A percentile compares a stretch with the other conserved stretches of the same genome.
These are phyloP conservation scores for Colletotrichum eremochloae DNA, from an alignment of 2,329 filamentous ascomycete species.

Conservation along the genomic window DNA sequence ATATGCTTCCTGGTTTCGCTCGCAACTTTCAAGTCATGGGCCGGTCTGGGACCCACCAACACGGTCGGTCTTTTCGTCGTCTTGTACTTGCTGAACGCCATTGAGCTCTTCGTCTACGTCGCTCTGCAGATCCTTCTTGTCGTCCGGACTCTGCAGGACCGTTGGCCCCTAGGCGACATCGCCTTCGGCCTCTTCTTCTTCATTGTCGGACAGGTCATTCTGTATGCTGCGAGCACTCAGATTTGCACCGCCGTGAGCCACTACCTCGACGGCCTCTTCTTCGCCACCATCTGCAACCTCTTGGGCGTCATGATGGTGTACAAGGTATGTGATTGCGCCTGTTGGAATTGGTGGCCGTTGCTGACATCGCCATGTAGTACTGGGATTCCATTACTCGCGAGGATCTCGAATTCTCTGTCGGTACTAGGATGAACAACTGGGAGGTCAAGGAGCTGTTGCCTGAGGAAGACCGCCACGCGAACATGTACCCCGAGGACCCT, in stretches of 20 bases:
- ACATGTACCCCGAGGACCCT: conserved; percentile 78
- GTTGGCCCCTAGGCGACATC: conserved; percentile 95
- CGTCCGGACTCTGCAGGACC: conserved; percentile 89
- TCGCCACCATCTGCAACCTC: conserved; percentile 93
- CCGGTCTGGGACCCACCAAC: conserved; percentile 84
- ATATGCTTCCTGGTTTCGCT: conserved; percentile 90
- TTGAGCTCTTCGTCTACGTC: conserved; percentile 88
- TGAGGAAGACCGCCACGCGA: conserved; percentile 82
- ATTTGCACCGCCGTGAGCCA: conserved; percentile 90
- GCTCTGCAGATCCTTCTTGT: conserved; percentile 91
- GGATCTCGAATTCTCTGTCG: conserved; percentile 97
- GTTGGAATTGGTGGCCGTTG: conserved; percentile 15
- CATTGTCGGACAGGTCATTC: conserved; percentile 88
- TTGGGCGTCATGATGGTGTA: conserved; percentile 99
- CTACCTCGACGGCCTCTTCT: conserved; percentile 94
- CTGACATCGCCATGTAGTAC: conserved; percentile 70
- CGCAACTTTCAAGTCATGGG: conserved; percentile 93
- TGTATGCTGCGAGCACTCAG: conserved; percentile 88
- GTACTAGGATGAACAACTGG: conserved; percentile 96
- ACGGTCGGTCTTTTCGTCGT: conserved; percentile 93
- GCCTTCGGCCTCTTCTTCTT: conserved; percentile 92
- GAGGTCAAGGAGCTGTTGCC: conserved; percentile 93
- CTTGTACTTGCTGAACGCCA: conserved; percentile 89
- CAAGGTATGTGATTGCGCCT: conserved; percentile 72
- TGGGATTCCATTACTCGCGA: conserved; percentile 99